Percentiles rank a stretch among this genome's conserved stretches.
phyloP scores from a whole-genome alignment of 768 basidiomycete genomes.

The Suillus plorans region DNA sequence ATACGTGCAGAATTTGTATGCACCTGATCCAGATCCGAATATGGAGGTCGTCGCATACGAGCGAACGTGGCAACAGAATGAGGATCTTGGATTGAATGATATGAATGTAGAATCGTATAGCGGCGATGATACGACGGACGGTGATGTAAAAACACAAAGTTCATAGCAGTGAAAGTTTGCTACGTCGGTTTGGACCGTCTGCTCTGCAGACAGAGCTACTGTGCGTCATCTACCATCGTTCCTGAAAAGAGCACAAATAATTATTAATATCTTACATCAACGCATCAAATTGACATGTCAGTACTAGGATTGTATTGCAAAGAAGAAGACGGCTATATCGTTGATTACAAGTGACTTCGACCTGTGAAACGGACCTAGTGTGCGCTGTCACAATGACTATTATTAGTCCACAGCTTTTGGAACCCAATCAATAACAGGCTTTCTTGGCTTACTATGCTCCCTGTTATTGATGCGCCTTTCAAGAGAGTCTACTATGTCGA shows the following conservation, averaged over 20 bases:
- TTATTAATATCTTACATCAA: not conserved
- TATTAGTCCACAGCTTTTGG: not conserved
- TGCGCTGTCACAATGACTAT: not conserved
- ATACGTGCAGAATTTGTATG: slow-evolving; percentile 93
- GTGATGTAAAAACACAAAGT: not conserved
- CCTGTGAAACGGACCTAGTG: not conserved
- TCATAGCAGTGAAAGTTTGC: slow-evolving; percentile 4
- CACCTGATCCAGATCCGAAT: slow-evolving; percentile 95
- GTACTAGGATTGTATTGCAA: not conserved
- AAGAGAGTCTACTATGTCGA: not conserved
- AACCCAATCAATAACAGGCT: not conserved
- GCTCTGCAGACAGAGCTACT: not conserved
- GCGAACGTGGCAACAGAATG: slow-evolving; percentile 87
- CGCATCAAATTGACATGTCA: not conserved
- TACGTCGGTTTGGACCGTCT: not conserved
- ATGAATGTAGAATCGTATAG: slow-evolving; percentile 63
- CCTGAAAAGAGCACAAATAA: not conserved
- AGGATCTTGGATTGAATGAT: slow-evolving; percentile 90
- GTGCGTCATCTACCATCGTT: not conserved
- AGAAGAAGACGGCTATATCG: not conserved
- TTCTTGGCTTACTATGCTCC: not conserved
- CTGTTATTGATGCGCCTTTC: not conserved
- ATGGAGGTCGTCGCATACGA: slow-evolving; percentile 85
- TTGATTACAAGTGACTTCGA: not conserved
- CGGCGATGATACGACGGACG: slow-evolving; percentile 13